A percentile compares a stretch with the other conserved stretches of the same genome.
phyloP scores from a whole-genome alignment of 768 basidiomycete genomes.

The Trametes gibbosa region DNA sequence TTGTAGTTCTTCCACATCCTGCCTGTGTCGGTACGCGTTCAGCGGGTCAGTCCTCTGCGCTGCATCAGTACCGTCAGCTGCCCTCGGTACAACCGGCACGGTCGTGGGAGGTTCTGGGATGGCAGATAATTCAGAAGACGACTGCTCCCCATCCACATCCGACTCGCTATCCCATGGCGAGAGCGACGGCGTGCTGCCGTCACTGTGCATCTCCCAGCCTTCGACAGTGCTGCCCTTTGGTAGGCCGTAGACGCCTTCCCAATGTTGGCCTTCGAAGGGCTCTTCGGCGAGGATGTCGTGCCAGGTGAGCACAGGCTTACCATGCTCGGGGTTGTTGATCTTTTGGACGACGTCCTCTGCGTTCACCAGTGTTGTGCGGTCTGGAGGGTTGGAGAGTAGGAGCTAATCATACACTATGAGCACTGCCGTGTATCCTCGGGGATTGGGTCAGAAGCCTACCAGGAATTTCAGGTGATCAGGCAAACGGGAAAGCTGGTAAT shows the following conservation, averaged over 20 bases:
- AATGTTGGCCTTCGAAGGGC: conserved; percentile 83
- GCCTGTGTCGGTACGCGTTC: conserved; percentile 41
- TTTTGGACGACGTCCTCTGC: conserved; percentile 54
- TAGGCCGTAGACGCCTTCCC: conserved; percentile 68
- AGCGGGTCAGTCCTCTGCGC: conserved; percentile 11
- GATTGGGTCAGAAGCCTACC: conserved; percentile 38
- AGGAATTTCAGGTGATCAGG: conserved; percentile 75
- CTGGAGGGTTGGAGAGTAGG: conserved; percentile 53
- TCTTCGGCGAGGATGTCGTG: conserved; percentile 76
- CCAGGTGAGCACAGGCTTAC: conserved; percentile 59
- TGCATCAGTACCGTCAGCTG: neutral
- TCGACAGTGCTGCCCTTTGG: conserved; percentile 47
- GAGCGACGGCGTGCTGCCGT: conserved; percentile 63
- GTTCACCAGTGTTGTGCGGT: conserved; percentile 43
- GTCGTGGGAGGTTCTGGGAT: conserved; percentile 4
- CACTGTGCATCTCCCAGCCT: conserved; percentile 44
- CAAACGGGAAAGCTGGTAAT: conserved; percentile 49
- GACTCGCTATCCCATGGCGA: conserved; percentile 44
- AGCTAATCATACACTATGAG: conserved; percentile 38
- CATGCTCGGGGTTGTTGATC: conserved; percentile 41
- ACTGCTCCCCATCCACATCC: conserved; percentile 16
- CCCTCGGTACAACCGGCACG: neutral
- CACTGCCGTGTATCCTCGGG: neutral
- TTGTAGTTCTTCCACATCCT: conserved; percentile 60
- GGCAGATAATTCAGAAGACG: conserved; percentile 19